Conservation (phyloP, 768 basidiomycete species). For the Xanthoconium purpureum region DNA sequence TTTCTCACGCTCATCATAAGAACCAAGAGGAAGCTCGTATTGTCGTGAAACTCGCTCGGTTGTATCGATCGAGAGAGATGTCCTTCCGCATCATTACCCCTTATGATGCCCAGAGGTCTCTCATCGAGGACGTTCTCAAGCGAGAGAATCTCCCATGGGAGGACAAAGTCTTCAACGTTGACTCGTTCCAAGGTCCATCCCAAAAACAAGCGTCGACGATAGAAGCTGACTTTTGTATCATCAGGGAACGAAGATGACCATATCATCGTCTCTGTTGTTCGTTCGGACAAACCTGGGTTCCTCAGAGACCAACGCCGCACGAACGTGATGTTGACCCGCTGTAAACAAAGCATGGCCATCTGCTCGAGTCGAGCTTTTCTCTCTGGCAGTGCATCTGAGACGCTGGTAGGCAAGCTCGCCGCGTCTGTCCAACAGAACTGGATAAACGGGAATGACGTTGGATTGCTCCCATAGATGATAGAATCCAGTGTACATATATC, state of each 20-base stretch:
- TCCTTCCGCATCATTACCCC: slow-evolving; percentile 72
- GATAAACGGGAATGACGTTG: slow-evolving; percentile 9
- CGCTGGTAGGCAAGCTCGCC: slow-evolving; percentile 28
- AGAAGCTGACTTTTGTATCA: slow-evolving; percentile 8
- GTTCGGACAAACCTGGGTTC: slow-evolving; percentile 60
- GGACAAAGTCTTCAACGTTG: slow-evolving; percentile 73
- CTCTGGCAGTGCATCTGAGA: slow-evolving; percentile 11
- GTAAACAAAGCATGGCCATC: slow-evolving; percentile 72
- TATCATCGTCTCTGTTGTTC: slow-evolving; percentile 68
- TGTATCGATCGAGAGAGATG: slow-evolving; percentile 44
- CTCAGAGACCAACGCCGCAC: slow-evolving; percentile 58
- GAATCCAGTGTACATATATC: background rate
- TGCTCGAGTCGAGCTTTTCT: slow-evolving; percentile 44
- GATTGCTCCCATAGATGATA: background rate
- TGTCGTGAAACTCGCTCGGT: slow-evolving; percentile 50
- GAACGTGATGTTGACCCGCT: slow-evolving; percentile 85
- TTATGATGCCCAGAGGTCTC: slow-evolving; percentile 66
- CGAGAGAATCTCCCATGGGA: slow-evolving; percentile 46
- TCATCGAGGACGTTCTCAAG: slow-evolving; percentile 56
- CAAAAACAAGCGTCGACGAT: background rate
- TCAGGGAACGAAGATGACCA: slow-evolving; percentile 79
- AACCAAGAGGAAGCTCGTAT: slow-evolving; percentile 54
- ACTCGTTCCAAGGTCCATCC: slow-evolving; percentile 73
- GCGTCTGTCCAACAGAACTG: slow-evolving; percentile 9
- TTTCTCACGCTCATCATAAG: slow-evolving; percentile 36